Evolutionary conservation across 192 early-diverging fungal species (phyloP).

Genomic region (Martensiomyces pterosporus): DNA sequence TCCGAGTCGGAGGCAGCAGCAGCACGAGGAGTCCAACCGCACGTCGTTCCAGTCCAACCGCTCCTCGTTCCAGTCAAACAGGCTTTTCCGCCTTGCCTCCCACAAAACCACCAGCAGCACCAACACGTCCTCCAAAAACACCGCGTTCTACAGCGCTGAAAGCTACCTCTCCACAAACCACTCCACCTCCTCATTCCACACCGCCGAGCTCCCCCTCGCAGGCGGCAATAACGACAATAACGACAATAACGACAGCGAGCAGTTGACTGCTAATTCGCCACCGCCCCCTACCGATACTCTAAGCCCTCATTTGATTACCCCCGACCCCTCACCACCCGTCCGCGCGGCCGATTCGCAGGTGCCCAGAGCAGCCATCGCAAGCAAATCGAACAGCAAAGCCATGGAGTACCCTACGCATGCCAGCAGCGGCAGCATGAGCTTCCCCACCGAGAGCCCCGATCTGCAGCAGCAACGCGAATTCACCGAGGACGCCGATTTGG

Average conservation of each 20-base stretch:
- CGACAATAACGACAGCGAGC: not conserved
- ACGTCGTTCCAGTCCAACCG: not conserved
- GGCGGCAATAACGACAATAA: not conserved
- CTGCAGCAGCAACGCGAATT: not conserved
- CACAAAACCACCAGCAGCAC: constrained; percentile 20
- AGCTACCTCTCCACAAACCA: constrained; percentile 11
- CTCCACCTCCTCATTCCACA: constrained; percentile 20
- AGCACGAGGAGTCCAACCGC: not conserved
- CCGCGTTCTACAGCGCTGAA: constrained; percentile 38
- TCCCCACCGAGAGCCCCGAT: not conserved
- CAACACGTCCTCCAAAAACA: constrained; percentile 22
- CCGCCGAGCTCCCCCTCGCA: constrained; percentile 10
- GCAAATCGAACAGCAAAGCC: no score
- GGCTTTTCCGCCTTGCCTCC: constrained; percentile 19
- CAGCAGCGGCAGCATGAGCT: no score
- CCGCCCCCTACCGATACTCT: no score
- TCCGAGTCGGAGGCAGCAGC: not conserved
- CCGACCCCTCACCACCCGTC: no score
- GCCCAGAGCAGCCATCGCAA: no score
- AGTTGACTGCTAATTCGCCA: no score
- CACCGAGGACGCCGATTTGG: constrained; percentile 23
- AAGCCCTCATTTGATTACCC: no score
- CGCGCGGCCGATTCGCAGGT: no score
- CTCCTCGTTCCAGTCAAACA: constrained; percentile 14
- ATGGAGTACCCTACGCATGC: no score